Evolutionary conservation across 257 asterid genomes (phyloP).

Genomic region (Scutellaria minor): DNA sequence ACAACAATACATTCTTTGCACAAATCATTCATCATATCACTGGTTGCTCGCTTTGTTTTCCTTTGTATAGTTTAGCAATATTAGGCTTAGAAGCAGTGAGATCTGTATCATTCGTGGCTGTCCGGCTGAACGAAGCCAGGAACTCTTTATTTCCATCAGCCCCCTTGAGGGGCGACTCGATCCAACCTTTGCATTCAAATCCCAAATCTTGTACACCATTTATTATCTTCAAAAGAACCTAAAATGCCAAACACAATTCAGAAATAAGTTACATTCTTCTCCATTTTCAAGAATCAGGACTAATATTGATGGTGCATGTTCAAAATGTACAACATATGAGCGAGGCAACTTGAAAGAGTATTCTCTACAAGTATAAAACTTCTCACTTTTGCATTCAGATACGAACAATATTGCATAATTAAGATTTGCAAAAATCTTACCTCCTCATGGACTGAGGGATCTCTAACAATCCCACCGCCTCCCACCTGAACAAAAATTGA

Average conservation of each 20-base stretch:
- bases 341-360: too few relatives aligned
- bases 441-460: constrained; percentile 83
- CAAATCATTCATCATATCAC: neutral
- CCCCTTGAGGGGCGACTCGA: constrained; percentile 91
- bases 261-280: neutral
- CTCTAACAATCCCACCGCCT: constrained; percentile 92
- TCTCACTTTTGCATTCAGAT: neutral
- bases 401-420: neutral
- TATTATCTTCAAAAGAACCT: constrained; percentile 82
- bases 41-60: constrained; percentile 8
- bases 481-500: constrained; percentile 67
- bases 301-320: neutral
- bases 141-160: constrained; percentile 97
- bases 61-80: constrained; percentile 39
- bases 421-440: constrained; percentile 42
- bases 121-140: constrained; percentile 67
- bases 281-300: neutral
- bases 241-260: neutral
- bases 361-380: neutral
- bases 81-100: constrained; percentile 37
- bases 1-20: neutral
- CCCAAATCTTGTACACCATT: constrained; percentile 78
- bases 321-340: too few relatives aligned
- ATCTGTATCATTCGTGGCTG: constrained; percentile 32
- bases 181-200: constrained; percentile 86